phyloP scores from a whole-genome alignment of 140 eudicot genomes.

The Cichorium intybus region DNA sequence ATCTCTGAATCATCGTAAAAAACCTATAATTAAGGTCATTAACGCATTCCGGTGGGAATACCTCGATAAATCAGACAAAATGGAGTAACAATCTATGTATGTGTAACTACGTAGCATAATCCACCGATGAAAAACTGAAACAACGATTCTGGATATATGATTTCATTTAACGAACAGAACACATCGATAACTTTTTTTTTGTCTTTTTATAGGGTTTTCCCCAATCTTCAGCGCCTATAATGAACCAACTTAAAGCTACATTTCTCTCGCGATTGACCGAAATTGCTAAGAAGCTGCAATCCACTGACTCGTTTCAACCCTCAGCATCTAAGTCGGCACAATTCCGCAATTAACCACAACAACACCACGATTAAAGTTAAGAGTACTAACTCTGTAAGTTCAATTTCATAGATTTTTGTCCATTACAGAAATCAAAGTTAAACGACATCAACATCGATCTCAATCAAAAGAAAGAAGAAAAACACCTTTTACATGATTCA shows the following conservation, averaged over 20 bases:
- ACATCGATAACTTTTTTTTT: background rate
- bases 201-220: background rate
- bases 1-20: background rate
- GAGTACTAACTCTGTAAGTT: background rate
- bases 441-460: background rate
- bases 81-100: background rate
- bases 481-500: background rate
- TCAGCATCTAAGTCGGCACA: constrained; percentile 3
- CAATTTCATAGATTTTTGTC: background rate
- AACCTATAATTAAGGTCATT: background rate
- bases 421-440: constrained; percentile 5
- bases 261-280: constrained; percentile 14
- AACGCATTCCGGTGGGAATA: background rate
- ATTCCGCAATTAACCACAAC: constrained; percentile 5
- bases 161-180: background rate
- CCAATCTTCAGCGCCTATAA: background rate
- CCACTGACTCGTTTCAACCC: background rate
- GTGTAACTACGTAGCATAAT: background rate
- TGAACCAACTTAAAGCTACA: constrained; percentile 19
- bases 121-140: background rate
- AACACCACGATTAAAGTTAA: background rate
- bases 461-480: background rate
- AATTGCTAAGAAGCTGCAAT: background rate
- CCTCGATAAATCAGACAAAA: background rate
- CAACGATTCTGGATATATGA: background rate